Conservation (phyloP, 768 basidiomycete genomes). For the Panus rudis region DNA sequence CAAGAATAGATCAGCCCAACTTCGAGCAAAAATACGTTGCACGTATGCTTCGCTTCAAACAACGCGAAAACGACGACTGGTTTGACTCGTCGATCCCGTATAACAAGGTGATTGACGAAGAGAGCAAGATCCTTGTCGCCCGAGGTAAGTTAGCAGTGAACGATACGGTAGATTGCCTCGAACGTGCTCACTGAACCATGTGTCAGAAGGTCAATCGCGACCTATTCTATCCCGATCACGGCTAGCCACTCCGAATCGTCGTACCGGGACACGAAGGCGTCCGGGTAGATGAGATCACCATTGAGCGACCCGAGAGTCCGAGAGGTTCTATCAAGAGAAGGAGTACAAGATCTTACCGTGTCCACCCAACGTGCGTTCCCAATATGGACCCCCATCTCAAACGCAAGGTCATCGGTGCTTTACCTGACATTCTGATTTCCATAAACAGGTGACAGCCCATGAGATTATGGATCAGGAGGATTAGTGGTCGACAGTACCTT, state of each 20-base stretch:
- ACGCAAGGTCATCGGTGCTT: neutral
- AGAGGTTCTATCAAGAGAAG: conserved; percentile 9
- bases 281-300: conserved; percentile 7
- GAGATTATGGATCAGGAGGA: conserved; percentile 18
- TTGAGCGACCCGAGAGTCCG: conserved; percentile 8
- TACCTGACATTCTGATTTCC: neutral
- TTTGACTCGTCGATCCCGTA: conserved; percentile 62
- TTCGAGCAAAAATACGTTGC: no score
- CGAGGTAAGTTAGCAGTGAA: conserved; percentile 33
- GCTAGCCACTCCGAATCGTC: conserved; percentile 8
- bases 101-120: conserved; percentile 37
- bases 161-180: conserved; percentile 29
- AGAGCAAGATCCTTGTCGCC: conserved; percentile 54
- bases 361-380: conserved; percentile 4
- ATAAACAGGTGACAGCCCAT: conserved; percentile 12
- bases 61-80: conserved; percentile 52
- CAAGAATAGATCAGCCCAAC: conserved; percentile 11
- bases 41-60: conserved; percentile 57
- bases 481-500: conserved; percentile 50
- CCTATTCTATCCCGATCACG: conserved; percentile 5
- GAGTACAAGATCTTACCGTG: conserved; percentile 11
- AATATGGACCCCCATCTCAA: no score
- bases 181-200: conserved; percentile 17
- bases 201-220: conserved; percentile 2
- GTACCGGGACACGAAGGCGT: conserved; percentile 10